Evolutionary conservation across 768 basidiomycete species (phyloP).

Genomic region (Hydnomerulius pinastri): DNA sequence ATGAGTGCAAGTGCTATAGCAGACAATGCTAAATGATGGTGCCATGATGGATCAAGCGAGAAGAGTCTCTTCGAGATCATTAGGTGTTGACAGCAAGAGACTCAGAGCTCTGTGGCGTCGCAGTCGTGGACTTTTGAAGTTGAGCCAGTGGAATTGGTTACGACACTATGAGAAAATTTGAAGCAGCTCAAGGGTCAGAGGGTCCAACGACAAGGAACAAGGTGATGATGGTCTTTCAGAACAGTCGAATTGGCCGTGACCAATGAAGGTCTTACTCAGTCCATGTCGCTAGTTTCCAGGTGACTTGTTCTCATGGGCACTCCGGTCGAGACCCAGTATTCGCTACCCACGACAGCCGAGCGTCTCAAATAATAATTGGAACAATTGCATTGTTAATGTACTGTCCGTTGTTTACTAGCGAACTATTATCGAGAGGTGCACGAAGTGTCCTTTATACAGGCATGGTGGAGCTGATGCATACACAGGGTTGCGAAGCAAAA

Average conservation of each 20-base stretch:
- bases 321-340: too few relatives aligned
- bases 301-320: too few relatives aligned
- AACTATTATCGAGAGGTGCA: not conserved
- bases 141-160: too few relatives aligned
- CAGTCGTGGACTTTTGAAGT: not conserved
- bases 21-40: slow-evolving; percentile 47
- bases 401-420: slow-evolving; percentile 3
- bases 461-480: not conserved
- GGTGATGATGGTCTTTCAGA: too few relatives aligned
- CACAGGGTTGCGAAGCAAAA: too few relatives aligned
- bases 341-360: too few relatives aligned
- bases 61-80: slow-evolving; percentile 33
- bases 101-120: not conserved
- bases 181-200: too few relatives aligned
- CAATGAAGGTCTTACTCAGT: too few relatives aligned
- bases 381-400: not conserved
- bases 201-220: too few relatives aligned
- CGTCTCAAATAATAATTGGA: too few relatives aligned
- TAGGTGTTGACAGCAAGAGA: slow-evolving; percentile 1
- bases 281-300: too few relatives aligned
- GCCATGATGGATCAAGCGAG: slow-evolving; percentile 48
- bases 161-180: not conserved
- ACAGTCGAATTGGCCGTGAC: too few relatives aligned
- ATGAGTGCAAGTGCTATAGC: slow-evolving; percentile 41
- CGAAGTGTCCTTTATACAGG: not conserved